phyloP scores from a whole-genome alignment of 768 basidiomycete species.

The Psilocybe tampanensis region DNA sequence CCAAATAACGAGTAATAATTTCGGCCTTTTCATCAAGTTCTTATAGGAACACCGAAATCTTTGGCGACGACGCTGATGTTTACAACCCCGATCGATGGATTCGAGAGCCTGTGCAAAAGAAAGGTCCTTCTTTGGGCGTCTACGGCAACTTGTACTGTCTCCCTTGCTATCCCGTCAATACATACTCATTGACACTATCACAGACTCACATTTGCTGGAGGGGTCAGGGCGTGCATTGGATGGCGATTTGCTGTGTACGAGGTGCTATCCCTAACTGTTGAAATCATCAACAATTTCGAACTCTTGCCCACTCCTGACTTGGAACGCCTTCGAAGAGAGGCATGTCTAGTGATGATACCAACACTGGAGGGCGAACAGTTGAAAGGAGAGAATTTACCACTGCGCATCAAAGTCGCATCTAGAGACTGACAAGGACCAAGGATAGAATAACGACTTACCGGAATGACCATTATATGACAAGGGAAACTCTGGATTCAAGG shows the following conservation, averaged over 20 bases:
- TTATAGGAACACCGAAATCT: constrained; percentile 47
- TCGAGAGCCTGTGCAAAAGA: constrained; percentile 34
- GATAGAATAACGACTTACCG: not conserved
- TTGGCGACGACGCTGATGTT: constrained; percentile 56
- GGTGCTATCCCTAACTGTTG: constrained; percentile 57
- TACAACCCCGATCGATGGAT: constrained; percentile 64
- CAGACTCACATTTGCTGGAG: constrained; percentile 51
- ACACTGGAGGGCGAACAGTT: constrained; percentile 46
- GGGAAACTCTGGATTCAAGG: not conserved
- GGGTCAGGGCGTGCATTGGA: constrained; percentile 49
- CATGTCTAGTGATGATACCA: constrained; percentile 50
- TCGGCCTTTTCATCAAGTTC: not conserved
- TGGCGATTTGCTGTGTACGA: constrained; percentile 59
- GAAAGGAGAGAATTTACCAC: constrained; percentile 47
- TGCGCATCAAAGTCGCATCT: constrained; percentile 39
- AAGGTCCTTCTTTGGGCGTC: constrained; percentile 43
- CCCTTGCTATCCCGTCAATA: not conserved
- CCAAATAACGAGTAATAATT: not conserved
- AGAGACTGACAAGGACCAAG: constrained; percentile 27
- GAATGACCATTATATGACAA: not conserved
- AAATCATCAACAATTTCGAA: constrained; percentile 62
- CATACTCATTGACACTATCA: not conserved
- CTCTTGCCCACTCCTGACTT: constrained; percentile 46
- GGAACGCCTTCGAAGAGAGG: constrained; percentile 42
- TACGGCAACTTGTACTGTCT: constrained; percentile 48